Conservation (phyloP, 805 yeast genomes). For the Phaffomyces opuntiae region DNA sequence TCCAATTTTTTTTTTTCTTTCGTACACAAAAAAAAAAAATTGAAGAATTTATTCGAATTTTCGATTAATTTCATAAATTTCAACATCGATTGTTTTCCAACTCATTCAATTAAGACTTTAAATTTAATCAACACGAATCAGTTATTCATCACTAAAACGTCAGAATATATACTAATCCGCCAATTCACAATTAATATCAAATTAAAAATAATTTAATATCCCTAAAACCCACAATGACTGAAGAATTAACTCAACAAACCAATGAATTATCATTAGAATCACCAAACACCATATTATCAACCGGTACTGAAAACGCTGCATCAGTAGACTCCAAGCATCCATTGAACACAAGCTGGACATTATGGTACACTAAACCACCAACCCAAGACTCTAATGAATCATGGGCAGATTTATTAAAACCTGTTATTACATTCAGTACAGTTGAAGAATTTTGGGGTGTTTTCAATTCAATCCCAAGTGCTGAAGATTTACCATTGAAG, state of each 20-base stretch:
- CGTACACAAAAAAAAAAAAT: no score
- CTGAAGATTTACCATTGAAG: constrained; percentile 81
- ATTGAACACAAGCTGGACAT: constrained; percentile 84
- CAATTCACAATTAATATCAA: neutral
- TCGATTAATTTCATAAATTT: no score
- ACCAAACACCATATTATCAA: constrained; percentile 10
- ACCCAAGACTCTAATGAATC: constrained; percentile 57
- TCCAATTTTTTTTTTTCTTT: no score
- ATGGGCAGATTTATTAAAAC: constrained; percentile 90
- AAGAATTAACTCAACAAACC: constrained; percentile 23
- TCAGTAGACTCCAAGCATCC: constrained; percentile 54
- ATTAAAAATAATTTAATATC: no score
- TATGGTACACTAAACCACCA: constrained; percentile 96
- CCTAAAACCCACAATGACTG: constrained; percentile 15
- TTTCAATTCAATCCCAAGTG: constrained; percentile 87
- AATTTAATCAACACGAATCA: no score
- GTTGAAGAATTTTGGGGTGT: constrained; percentile 99
- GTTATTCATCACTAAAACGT: no score
- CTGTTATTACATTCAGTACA: constrained; percentile 85
- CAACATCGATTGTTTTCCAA: no score
- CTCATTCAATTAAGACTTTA: no score
- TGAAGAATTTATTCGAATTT: no score
- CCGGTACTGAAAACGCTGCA: constrained; percentile 24
- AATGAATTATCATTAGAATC: constrained; percentile 16
- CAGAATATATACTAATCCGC: neutral